Evolutionary conservation across 495 filamentous ascomycete species (phyloP).

Genomic region (Xylaria venustula): DNA sequence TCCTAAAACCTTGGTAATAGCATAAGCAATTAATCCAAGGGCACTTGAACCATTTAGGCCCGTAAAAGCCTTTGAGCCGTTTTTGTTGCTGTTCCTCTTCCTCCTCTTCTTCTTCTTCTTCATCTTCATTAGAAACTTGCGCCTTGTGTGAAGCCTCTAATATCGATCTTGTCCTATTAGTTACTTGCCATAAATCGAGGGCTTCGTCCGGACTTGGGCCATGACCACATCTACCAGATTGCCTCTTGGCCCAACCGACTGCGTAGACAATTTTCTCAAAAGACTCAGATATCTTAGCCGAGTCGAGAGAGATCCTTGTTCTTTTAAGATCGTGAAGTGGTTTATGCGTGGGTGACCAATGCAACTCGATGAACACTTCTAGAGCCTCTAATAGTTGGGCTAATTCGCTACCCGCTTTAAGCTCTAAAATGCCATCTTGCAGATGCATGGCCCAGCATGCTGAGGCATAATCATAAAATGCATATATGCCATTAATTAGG

Average conservation of each 20-base stretch:
- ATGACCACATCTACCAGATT: neutral
- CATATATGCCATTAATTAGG: conserved; percentile 25
- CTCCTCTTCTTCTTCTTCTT: too few relatives aligned
- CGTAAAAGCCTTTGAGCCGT: conserved; percentile 33
- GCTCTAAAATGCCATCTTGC: conserved; percentile 1
- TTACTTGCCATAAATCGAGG: conserved; percentile 19
- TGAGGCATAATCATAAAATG: conserved; percentile 40
- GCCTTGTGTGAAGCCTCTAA: neutral
- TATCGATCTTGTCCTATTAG: conserved; percentile 26
- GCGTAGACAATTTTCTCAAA: conserved; percentile 9
- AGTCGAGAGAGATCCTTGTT: neutral
- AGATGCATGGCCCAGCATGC: conserved; percentile 42
- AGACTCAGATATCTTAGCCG: neutral
- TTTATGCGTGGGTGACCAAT: conserved; percentile 13
- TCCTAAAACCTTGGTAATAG: conserved; percentile 41
- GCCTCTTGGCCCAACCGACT: conserved; percentile 14
- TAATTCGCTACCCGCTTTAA: neutral
- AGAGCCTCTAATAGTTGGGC: conserved; percentile 14
- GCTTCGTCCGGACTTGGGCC: conserved; percentile 15
- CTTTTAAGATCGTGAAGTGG: conserved; percentile 1
- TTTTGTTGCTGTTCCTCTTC: conserved; percentile 1
- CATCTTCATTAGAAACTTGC: too few relatives aligned
- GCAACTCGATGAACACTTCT: conserved; percentile 24
- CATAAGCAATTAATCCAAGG: conserved; percentile 37
- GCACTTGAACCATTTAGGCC: conserved; percentile 40